A percentile compares a stretch with the other conserved stretches of the same genome.
phyloP scores from a whole-genome alignment of 352 stramenopile species.

The Achlya hypogyna region DNA sequence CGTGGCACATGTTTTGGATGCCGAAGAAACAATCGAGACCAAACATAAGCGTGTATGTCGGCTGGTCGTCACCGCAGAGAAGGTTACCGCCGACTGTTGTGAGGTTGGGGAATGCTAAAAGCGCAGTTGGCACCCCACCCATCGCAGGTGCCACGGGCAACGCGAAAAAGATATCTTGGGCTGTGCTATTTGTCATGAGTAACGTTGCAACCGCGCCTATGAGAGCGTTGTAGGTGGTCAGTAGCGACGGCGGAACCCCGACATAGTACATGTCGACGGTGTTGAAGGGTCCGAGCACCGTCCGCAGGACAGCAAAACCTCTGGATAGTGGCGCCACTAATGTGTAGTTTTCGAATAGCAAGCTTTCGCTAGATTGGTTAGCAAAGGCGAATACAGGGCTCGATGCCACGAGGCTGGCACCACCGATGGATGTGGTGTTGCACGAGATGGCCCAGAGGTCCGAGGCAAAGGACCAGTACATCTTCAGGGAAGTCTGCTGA shows the following conservation, averaged over 20 bases:
- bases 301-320: neutral
- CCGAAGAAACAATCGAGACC: conserved; percentile 5
- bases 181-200: neutral
- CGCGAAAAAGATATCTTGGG: neutral
- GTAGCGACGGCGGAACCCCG: neutral
- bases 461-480: conserved; percentile 15
- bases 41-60: neutral
- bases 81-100: conserved; percentile 7
- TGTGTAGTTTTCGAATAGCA: neutral
- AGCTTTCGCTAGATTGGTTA: neutral
- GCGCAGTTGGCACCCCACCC: neutral
- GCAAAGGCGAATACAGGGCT: neutral
- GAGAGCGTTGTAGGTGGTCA: neutral
- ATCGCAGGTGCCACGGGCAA: neutral
- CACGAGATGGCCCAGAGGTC: neutral
- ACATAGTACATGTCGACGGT: conserved; percentile 2
- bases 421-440: neutral
- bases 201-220: neutral
- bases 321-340: neutral
- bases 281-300: neutral
- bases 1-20: conserved; percentile 1
- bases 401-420: neutral
- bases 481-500: conserved; percentile 2
- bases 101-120: neutral
- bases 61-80: conserved; percentile 10